Evolutionary conservation across 805 yeast species (phyloP), one percentile per base, ranked within the genome.

Genomic region (Candida pini): DNA sequence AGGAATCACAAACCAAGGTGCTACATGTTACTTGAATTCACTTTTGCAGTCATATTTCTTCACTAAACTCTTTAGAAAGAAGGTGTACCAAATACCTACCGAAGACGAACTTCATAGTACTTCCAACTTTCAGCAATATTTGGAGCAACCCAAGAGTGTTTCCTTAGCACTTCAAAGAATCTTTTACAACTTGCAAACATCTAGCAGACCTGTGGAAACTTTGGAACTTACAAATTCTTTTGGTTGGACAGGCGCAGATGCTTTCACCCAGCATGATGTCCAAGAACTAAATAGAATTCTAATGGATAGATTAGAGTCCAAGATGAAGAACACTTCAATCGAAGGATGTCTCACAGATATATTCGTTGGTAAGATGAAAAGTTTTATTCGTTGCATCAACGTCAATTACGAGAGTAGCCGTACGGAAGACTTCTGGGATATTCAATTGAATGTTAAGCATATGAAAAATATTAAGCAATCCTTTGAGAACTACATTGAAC

Each of bases 231-330:
- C 98, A 0, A 75, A 77, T 39, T 81, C 97, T 0, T 92, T 92
- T 68, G 98, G 99, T 7, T 92, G 99, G 99, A 96, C 88, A 54
- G 73, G 85, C 8, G 80, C 81, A 5, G 98, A 92, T 47, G 95
- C 97, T 0, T 92, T 92, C 59, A 85, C 95, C 2, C 99, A 92
- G 61, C 97, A 92, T 60, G 99, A 92, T 56, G 97, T 92, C 12
- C 99, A 92, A 57, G 99, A 92, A 58, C 68, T 92, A 55, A 88
- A 89, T 56, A 78, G 99, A 48, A 88, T 92, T 25, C 69, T 92
- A 53, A 90, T 92, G 97, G 99, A 92, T 58, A 77, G 81, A 45
- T 68, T 92, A 28, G 99, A 92, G 57, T 68, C 78, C 3, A 83
- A 85, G 34, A 88, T 92, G 97, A 87, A 87, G 51, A 89, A 88